Conservation (phyloP, 805 yeast species). For the Millerago galiae region DNA sequence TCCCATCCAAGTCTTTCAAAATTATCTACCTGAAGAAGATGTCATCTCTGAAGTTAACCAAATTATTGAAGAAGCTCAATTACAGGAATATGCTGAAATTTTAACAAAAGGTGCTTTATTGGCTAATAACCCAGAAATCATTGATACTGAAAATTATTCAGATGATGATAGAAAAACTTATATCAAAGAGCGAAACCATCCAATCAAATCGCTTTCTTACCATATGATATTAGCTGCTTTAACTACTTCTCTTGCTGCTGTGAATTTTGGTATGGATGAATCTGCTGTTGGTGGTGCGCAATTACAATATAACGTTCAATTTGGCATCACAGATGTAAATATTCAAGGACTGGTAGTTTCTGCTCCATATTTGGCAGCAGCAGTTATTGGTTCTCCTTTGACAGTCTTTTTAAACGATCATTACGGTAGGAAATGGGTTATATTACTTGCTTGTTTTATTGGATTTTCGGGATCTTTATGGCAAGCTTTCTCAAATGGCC, state of each 20-base stretch:
- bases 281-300: slow-evolving; percentile 66
- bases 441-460: slow-evolving; percentile 50
- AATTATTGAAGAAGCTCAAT: slow-evolving; percentile 7
- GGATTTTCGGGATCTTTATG: slow-evolving; percentile 57
- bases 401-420: slow-evolving; percentile 44
- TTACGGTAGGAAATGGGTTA: slow-evolving; percentile 55
- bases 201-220: slow-evolving; percentile 41
- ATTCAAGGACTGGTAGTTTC: slow-evolving; percentile 57
- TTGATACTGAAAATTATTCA: slow-evolving; percentile 31
- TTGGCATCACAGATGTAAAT: slow-evolving; percentile 36
- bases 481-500: slow-evolving; percentile 54
- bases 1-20: slow-evolving; percentile 5
- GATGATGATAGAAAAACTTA: slow-evolving; percentile 26
- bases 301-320: slow-evolving; percentile 41
- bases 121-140: slow-evolving; percentile 43
- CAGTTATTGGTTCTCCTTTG: slow-evolving; percentile 49
- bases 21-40: slow-evolving; percentile 4
- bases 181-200: slow-evolving; percentile 41
- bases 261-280: slow-evolving; percentile 71
- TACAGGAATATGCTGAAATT: slow-evolving; percentile 26
- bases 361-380: slow-evolving; percentile 59
- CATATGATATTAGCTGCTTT: slow-evolving; percentile 55
- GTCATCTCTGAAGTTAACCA: slow-evolving; percentile 6
- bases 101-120: slow-evolving; percentile 49
- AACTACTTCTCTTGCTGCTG: slow-evolving; percentile 47